Base-by-base conservation (phyloP, 495 filamentous ascomycete species). In the Penicillium flavigenum region DNA sequence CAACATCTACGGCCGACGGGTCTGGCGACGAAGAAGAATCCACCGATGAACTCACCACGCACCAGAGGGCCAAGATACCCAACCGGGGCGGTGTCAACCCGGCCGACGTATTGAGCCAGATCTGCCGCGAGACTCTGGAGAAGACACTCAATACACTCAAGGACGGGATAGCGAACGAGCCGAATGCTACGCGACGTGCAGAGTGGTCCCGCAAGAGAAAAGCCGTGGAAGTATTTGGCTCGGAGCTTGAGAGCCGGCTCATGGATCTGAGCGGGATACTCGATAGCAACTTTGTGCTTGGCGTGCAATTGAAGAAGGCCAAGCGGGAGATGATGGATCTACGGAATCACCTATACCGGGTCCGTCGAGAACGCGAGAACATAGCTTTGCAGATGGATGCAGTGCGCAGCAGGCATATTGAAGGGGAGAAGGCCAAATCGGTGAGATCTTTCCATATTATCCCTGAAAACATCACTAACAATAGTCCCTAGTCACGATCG, bases 361-460 rank as follows among this genome's bases (percentile, higher is more conserved):
- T 90, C 17, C 82, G 86, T 20, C 78, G 75, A 42, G 83, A 90
- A 70, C 74, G 86, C 29, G 84, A 91, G 59, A 76, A 81, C 59
- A 76, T 91, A 27, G 84, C 85, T 11, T 63, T 91, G 57, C 80
- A 80, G 47, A 88, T 86, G 79, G 89, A 92, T 61, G 82, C 83
- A 11, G 78, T 90, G 29, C 76, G 87, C 24, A 81, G 80, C 43
- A 79, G 77, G 60, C 85, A 88, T 55, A 63, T 67, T 20, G 72
- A 70, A 49, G 72, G 71, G 60, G 76, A 79, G 59, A 66, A 59
- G 39, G 62, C 62, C 29, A 72, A 66, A 56, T 63, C 66, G 52
- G 79, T 81, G 54, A 56, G 68, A 59, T 27, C 4, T 53, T 44
- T 31, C 51, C 49, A 39, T 42, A 19, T 36, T 31, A 19, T 1